These are phyloP conservation scores for Bonia amplexicaulis DNA, from an alignment of 176 grass and related monocot genomes.

Conservation along the genomic window DNA sequence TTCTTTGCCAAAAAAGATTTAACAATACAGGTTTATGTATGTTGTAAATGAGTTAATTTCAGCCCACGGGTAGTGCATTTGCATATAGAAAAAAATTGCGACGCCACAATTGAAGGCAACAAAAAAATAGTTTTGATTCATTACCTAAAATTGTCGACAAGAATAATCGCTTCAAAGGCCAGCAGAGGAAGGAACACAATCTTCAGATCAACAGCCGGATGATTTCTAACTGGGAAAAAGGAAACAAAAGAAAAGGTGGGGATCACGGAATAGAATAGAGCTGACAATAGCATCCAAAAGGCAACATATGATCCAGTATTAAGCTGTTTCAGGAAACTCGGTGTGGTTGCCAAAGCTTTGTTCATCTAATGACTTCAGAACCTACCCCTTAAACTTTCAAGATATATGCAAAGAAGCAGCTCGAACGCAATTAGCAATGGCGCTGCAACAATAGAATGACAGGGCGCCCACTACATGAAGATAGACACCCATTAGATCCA, in stretches of 20 bases:
- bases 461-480: conserved; percentile 75
- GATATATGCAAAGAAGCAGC: conserved; percentile 87
- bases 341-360: background rate
- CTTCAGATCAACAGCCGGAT: conserved; percentile 71
- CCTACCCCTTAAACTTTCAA: conserved; percentile 66
- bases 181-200: conserved; percentile 88
- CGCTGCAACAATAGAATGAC: conserved; percentile 76
- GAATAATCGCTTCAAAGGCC: conserved; percentile 79
- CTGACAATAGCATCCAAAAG: background rate
- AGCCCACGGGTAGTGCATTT: background rate
- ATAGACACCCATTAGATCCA: conserved; percentile 17
- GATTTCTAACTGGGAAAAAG: conserved; percentile 30
- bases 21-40: background rate
- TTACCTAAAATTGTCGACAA: conserved; percentile 97
- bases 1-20: background rate
- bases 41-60: background rate
- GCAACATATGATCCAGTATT: background rate
- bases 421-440: conserved; percentile 86
- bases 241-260: background rate
- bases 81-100: background rate
- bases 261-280: background rate
- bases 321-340: background rate
- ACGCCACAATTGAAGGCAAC: background rate
- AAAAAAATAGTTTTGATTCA: background rate
- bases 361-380: conserved; percentile 5